Conservation (phyloP, 371 early-diverging fungal genomes). For the Circinella umbellata region DNA sequence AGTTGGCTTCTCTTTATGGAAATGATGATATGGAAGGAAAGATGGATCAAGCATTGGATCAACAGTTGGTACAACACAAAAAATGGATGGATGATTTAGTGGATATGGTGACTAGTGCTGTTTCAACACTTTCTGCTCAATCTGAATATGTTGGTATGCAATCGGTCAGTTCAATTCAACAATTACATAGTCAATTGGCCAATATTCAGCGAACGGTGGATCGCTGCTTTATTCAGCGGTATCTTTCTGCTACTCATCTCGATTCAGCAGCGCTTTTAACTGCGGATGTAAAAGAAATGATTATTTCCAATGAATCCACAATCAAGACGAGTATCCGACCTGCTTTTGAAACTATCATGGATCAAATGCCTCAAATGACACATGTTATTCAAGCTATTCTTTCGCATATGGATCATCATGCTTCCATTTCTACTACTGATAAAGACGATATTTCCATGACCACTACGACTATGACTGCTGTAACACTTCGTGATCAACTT, state of each 20-base stretch:
- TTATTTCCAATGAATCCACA: constrained; percentile 23
- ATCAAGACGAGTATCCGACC: constrained; percentile 19
- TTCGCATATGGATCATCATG: constrained; percentile 24
- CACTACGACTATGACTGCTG: background rate
- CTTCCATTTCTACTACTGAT: background rate
- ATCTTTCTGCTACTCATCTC: constrained; percentile 36
- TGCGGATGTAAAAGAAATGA: constrained; percentile 33
- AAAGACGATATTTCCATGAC: constrained; percentile 16
- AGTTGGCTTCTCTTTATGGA: constrained; percentile 35
- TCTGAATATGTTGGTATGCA: constrained; percentile 19
- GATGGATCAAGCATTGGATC: constrained; percentile 23
- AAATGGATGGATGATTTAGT: constrained; percentile 51
- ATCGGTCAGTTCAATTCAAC: background rate
- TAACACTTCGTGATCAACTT: constrained; percentile 35
- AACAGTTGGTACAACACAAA: constrained; percentile 52
- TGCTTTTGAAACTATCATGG: constrained; percentile 18
- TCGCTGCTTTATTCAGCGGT: constrained; percentile 36
- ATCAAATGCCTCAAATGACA: constrained; percentile 25
- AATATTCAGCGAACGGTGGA: constrained; percentile 22
- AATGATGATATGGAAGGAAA: background rate
- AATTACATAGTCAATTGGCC: background rate
- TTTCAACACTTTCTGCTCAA: constrained; percentile 28
- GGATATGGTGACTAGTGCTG: constrained; percentile 41
- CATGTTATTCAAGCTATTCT: constrained; percentile 29
- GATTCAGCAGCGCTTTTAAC: constrained; percentile 32